Evolutionary conservation across 2,329 filamentous ascomycete species (phyloP), one percentile per base, ranked within the genome.

Genomic region (Eutypa lata): DNA sequence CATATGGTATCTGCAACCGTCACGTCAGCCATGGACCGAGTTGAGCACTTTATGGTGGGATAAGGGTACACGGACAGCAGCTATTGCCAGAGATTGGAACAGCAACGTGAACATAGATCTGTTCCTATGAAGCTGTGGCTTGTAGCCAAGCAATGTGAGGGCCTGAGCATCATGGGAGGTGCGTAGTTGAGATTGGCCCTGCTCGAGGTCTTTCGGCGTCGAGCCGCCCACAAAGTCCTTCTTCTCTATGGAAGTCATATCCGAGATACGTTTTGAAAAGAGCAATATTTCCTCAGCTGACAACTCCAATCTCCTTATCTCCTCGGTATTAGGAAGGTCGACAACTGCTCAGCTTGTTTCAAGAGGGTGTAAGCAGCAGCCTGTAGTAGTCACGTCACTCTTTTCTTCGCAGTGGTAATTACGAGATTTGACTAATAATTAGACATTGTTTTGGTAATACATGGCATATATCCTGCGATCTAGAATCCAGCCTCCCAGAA

Each of bases 71-170:
- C n/a, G 40, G 37, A 72, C 70, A 19, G 82, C 81, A 28, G 82
- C 81, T 28, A 85, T 84, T 21, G 82, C 81, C 7, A 86, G 69
- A 0, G 78, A 79, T 65, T 85, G 82, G 64, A 86, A 86, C 13
- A 86, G 71, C 1, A 87, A 69, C 0, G 81, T 84, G 56, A 79
- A 73, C 60, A 85, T 75, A 0, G 82, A 84, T 31, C 83, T 76
- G 56, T 86, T 86, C 21, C 81, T 77, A 19, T 66, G 70, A 18
- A 87, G 70, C 61, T 83, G 80, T 4, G 79, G 75, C 52, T 75
- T 79, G 68, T 87, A 87, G 26, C 83, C 81, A 21, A 86, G 70
- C 18, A 65, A 52, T 19, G 62, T 68, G 47, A 73, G 59, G 48
- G 64, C 61, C 19, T 70, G 63, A 10, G 63, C 57, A 52, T 71